A percentile compares a stretch with the other conserved stretches of the same genome.
Conservation (phyloP, 2,329 filamentous ascomycete genomes). For the Fusarium algeriense region DNA sequence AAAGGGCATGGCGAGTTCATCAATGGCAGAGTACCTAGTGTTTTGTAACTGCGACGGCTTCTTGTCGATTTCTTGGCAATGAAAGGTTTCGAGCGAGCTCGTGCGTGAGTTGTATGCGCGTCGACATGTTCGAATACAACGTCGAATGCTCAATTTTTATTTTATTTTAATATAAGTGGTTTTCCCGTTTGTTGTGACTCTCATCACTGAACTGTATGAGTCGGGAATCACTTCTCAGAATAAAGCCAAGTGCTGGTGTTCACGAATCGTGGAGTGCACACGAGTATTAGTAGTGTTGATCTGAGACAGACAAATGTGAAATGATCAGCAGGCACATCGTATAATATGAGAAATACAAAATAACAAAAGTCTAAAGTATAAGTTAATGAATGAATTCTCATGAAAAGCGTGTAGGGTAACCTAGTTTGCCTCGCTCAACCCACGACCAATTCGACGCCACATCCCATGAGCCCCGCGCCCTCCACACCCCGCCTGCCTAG, state of each 20-base stretch:
- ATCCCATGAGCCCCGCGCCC: constrained; percentile 40
- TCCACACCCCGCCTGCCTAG: constrained; percentile 44
- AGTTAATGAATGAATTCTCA: background rate
- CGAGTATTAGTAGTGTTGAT: background rate
- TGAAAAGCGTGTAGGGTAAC: constrained; percentile 22
- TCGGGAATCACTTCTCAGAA: too few relatives aligned
- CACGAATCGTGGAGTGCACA: background rate
- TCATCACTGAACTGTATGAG: too few relatives aligned
- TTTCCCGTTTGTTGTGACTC: too few relatives aligned
- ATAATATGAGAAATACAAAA: background rate
- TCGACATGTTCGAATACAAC: too few relatives aligned
- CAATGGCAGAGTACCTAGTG: background rate
- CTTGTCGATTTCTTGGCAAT: background rate
- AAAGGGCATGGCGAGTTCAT: background rate
- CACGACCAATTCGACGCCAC: constrained; percentile 19
- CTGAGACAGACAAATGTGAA: background rate
- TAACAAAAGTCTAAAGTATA: background rate
- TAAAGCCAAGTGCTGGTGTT: rapidly evolving
- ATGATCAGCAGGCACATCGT: background rate
- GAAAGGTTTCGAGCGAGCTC: too few relatives aligned
- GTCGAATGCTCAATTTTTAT: too few relatives aligned
- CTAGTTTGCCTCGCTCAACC: background rate
- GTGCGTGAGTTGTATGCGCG: background rate
- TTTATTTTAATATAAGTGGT: too few relatives aligned
- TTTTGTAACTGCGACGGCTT: background rate